A percentile compares a stretch with the other conserved stretches of the same genome.
Evolutionary conservation across 2,329 filamentous ascomycete genomes (phyloP).

Genomic region (Talaromyces islandicus): DNA sequence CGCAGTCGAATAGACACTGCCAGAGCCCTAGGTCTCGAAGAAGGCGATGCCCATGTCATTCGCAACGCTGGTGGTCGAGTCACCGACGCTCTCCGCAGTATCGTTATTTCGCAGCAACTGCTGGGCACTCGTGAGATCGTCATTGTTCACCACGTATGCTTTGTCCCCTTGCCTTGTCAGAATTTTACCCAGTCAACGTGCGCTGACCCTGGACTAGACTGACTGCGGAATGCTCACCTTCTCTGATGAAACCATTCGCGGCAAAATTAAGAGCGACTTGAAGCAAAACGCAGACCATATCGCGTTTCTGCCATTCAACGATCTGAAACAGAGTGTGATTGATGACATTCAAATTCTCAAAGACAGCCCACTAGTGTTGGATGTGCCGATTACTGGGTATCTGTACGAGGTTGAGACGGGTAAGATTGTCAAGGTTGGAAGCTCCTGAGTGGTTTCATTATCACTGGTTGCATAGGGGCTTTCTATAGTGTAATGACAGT

Average conservation of each 20-base stretch:
- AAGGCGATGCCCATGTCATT: constrained; percentile 74
- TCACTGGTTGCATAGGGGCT: neutral
- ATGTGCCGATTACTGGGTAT: constrained; percentile 62
- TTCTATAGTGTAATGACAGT: neutral
- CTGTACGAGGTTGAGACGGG: constrained; percentile 71
- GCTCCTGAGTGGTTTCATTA: neutral
- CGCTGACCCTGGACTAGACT: constrained; percentile 54
- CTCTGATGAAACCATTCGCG: constrained; percentile 43
- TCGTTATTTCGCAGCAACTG: constrained; percentile 74
- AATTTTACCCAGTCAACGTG: constrained; percentile 20
- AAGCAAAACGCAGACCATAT: constrained; percentile 41
- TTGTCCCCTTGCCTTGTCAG: constrained; percentile 56
- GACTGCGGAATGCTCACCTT: constrained; percentile 67
- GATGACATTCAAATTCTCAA: constrained; percentile 62
- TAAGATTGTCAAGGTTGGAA: constrained; percentile 44
- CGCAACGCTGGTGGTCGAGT: constrained; percentile 66
- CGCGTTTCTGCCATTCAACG: constrained; percentile 61
- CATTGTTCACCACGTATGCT: constrained; percentile 44
- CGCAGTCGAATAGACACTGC: constrained; percentile 47
- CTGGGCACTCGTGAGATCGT: constrained; percentile 71
- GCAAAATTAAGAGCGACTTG: constrained; percentile 53
- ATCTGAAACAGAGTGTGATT: constrained; percentile 58
- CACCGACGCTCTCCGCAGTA: constrained; percentile 63
- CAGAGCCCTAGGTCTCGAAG: constrained; percentile 61
- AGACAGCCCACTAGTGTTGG: constrained; percentile 52